phyloP scores from a whole-genome alignment of 768 basidiomycete species.

The Albatrellus ellisii region DNA sequence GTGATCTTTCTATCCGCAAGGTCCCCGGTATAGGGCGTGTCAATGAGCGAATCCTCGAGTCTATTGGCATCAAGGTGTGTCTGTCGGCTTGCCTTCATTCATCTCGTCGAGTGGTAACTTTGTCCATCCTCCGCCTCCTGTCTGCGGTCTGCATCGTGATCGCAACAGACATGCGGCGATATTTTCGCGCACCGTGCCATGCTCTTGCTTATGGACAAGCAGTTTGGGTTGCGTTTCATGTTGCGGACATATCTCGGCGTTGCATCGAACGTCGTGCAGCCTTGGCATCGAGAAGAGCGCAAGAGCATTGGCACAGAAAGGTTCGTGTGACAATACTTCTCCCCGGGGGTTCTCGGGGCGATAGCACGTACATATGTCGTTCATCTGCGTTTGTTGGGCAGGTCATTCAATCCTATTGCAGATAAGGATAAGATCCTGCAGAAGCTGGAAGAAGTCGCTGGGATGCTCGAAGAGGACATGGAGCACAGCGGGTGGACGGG shows the following conservation, averaged over 20 bases:
- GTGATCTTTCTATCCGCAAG: slow-evolving; percentile 70
- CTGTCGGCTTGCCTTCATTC: background rate
- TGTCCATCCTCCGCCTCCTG: no score
- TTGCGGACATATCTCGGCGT: slow-evolving; percentile 78
- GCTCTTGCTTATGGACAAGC: slow-evolving; percentile 76
- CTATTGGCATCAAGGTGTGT: slow-evolving; percentile 71
- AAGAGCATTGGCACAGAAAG: slow-evolving; percentile 92
- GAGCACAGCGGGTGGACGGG: slow-evolving; percentile 70
- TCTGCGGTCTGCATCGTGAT: no score
- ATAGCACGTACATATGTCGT: background rate
- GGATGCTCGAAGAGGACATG: slow-evolving; percentile 76
- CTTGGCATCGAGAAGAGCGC: slow-evolving; percentile 63
- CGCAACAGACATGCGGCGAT: slow-evolving; percentile 76
- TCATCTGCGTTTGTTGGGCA: slow-evolving; percentile 18
- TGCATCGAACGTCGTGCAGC: slow-evolving; percentile 69
- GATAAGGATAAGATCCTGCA: slow-evolving; percentile 54
- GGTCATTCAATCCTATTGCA: slow-evolving; percentile 63
- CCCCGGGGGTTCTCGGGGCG: background rate
- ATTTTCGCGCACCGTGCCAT: slow-evolving; percentile 64
- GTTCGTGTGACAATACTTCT: slow-evolving; percentile 22
- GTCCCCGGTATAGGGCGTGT: slow-evolving; percentile 88
- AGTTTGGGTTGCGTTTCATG: slow-evolving; percentile 67
- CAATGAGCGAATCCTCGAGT: slow-evolving; percentile 75
- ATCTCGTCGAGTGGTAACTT: background rate
- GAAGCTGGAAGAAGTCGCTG: slow-evolving; percentile 72